Conservation (phyloP, 306 rosid genomes). For the Vigna nakashimae region DNA sequence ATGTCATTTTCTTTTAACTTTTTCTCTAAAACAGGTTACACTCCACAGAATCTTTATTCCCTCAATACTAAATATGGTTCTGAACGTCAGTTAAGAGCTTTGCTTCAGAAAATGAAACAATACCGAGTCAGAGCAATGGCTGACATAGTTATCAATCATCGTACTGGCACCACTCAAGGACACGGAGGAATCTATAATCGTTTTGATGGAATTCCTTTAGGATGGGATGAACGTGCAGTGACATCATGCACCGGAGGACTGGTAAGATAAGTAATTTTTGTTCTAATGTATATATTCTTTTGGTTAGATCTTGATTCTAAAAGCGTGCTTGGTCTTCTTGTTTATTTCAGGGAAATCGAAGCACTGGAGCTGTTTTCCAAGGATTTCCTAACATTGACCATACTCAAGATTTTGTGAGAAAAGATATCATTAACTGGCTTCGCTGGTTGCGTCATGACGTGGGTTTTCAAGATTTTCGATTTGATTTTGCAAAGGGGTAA, state of each 20-base stretch:
- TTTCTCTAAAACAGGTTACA: conserved; percentile 63
- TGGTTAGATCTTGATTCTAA: conserved; percentile 23
- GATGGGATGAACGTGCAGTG: conserved; percentile 88
- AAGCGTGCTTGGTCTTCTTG: not conserved
- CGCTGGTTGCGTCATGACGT: conserved; percentile 69
- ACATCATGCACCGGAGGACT: conserved; percentile 88
- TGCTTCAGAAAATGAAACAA: conserved; percentile 82
- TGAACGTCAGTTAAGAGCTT: conserved; percentile 69
- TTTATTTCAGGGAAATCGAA: conserved; percentile 66
- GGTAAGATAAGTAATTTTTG: conserved; percentile 30
- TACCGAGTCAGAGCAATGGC: conserved; percentile 82
- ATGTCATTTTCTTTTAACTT: not conserved
- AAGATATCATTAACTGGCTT: conserved; percentile 81
- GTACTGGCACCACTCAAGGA: conserved; percentile 79
- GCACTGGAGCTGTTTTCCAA: conserved; percentile 78
- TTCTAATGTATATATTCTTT: not conserved
- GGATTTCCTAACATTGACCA: conserved; percentile 97
- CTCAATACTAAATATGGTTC: conserved; percentile 81
- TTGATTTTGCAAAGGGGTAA: conserved; percentile 93
- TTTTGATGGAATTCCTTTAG: conserved; percentile 82
- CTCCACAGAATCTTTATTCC: conserved; percentile 89
- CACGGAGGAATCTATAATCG: conserved; percentile 88
- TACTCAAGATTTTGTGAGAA: conserved; percentile 81
- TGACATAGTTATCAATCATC: conserved; percentile 91
- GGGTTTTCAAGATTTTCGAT: conserved; percentile 94